phyloP scores from a whole-genome alignment of 805 yeast species.

The Hanseniaspora nectarophila region DNA sequence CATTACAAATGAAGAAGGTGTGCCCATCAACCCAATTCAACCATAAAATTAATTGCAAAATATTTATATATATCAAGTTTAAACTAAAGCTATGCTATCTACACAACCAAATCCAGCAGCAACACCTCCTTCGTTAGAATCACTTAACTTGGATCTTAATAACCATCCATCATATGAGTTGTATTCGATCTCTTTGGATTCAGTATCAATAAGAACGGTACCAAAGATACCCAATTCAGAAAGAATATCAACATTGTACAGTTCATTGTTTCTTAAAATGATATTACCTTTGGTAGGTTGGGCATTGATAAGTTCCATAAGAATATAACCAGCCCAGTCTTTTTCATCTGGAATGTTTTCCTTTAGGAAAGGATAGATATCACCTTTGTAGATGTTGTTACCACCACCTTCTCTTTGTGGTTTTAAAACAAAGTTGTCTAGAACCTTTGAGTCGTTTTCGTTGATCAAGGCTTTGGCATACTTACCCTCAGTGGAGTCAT shows the following conservation, averaged over 20 bases:
- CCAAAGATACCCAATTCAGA: slow-evolving; percentile 93
- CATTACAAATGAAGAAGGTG: neutral
- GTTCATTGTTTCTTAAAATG: slow-evolving; percentile 54
- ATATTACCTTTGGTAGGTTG: slow-evolving; percentile 49
- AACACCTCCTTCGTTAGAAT: slow-evolving; percentile 94
- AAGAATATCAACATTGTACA: slow-evolving; percentile 60
- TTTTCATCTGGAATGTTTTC: slow-evolving; percentile 38
- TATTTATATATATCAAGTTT: slow-evolving; percentile 4
- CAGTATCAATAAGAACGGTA: slow-evolving; percentile 60
- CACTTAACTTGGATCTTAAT: slow-evolving; percentile 73
- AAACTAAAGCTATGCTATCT: slow-evolving; percentile 55
- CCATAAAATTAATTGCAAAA: neutral
- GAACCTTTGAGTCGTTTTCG: slow-evolving; percentile 43
- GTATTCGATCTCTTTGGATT: slow-evolving; percentile 36
- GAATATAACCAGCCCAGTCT: slow-evolving; percentile 81
- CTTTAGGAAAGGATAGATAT: slow-evolving; percentile 64
- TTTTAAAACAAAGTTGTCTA: slow-evolving; percentile 70
- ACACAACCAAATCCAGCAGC: slow-evolving; percentile 98
- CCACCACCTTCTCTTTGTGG: slow-evolving; percentile 99
- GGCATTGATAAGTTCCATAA: slow-evolving; percentile 88
- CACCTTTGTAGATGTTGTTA: slow-evolving; percentile 76
- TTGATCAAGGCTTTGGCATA: slow-evolving; percentile 41
- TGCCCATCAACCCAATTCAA: neutral
- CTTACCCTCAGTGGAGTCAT: slow-evolving; percentile 50
- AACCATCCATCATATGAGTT: slow-evolving; percentile 76